A percentile compares a stretch with the other conserved stretches of the same genome.
phyloP scores from a whole-genome alignment of 2,329 filamentous ascomycete genomes.

The Shiraia bambusicola region DNA sequence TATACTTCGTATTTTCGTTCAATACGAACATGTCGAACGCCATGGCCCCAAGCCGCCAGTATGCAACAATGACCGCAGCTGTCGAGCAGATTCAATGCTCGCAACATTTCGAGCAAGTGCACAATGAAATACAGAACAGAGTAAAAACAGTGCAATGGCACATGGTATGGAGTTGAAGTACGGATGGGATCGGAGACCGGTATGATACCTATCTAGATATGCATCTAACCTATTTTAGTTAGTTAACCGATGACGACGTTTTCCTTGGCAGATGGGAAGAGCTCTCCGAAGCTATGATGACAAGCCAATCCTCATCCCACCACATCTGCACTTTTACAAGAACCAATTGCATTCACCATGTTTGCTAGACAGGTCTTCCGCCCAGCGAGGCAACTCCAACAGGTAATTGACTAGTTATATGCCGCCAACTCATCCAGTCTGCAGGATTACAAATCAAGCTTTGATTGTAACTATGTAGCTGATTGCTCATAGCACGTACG shows the following conservation, averaged over 20 bases:
- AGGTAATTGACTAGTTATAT: too few relatives aligned
- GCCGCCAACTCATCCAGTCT: slow-evolving; percentile 8
- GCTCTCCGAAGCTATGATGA: slow-evolving; percentile 14
- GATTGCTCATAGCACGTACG: slow-evolving; percentile 58
- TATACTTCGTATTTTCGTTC: too few relatives aligned
- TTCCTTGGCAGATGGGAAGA: slow-evolving; percentile 24
- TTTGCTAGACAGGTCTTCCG: slow-evolving; percentile 48
- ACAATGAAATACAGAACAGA: too few relatives aligned
- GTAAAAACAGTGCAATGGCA: too few relatives aligned
- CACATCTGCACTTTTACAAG: slow-evolving; percentile 6
- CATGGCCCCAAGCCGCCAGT: too few relatives aligned
- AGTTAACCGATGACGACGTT: slow-evolving; percentile 30
- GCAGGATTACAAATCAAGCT: slow-evolving; percentile 18
- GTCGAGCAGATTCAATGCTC: too few relatives aligned
- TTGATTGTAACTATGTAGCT: slow-evolving; percentile 15
- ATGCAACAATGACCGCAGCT: too few relatives aligned
- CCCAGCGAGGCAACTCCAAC: slow-evolving; percentile 45
- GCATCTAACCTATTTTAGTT: too few relatives aligned
- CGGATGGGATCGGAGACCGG: slow-evolving; percentile 2
- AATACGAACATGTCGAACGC: too few relatives aligned
- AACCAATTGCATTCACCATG: slow-evolving; percentile 42
- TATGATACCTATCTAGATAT: too few relatives aligned
- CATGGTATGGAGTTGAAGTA: neutral
- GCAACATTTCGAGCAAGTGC: too few relatives aligned
- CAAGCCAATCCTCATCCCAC: slow-evolving; percentile 10